Evolutionary conservation across 2,329 filamentous ascomycete genomes (phyloP).

Genomic region (Apiospora kogelbergensis): DNA sequence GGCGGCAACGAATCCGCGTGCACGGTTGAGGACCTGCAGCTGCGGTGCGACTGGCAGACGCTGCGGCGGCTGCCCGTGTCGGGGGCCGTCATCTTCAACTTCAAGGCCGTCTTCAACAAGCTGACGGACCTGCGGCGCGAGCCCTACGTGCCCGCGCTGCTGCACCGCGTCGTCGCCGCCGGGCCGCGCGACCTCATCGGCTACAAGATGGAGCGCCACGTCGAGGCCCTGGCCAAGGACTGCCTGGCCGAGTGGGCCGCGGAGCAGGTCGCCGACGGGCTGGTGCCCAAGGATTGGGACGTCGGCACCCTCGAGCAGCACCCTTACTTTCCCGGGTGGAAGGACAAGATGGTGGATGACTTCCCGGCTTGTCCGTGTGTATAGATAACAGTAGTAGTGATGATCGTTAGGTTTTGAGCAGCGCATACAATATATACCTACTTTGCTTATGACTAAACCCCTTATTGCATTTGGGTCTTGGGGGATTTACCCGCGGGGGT

Average conservation of each 20-base stretch:
- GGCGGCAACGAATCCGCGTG: conserved; percentile 38
- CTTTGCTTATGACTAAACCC: not conserved
- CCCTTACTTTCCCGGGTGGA: conserved; percentile 15
- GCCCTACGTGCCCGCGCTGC: conserved; percentile 60
- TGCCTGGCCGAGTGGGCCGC: conserved; percentile 9
- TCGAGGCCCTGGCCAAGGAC: conserved; percentile 7
- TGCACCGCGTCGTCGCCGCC: conserved; percentile 8
- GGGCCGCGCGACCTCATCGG: conserved; percentile 10
- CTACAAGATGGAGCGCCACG: conserved; percentile 17
- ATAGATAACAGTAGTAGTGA: not conserved
- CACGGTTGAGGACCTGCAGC: conserved; percentile 56
- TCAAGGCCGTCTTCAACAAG: conserved; percentile 82
- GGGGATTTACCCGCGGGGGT: too few relatives aligned
- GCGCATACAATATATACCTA: not conserved
- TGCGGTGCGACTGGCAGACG: conserved; percentile 89
- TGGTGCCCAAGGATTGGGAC: conserved; percentile 12
- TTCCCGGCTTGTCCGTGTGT: conserved; percentile 7
- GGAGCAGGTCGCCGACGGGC: conserved; percentile 14
- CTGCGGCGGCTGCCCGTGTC: conserved; percentile 76
- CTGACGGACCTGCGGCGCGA: conserved; percentile 69
- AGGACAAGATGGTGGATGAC: conserved; percentile 11
- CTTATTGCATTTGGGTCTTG: too few relatives aligned
- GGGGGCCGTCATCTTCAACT: conserved; percentile 79
- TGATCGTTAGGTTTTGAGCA: not conserved
- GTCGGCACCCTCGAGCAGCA: conserved; percentile 14